Base-by-base conservation (phyloP, 352 stramenopile genomes). In the Phytophthora kernoviae region DNA sequence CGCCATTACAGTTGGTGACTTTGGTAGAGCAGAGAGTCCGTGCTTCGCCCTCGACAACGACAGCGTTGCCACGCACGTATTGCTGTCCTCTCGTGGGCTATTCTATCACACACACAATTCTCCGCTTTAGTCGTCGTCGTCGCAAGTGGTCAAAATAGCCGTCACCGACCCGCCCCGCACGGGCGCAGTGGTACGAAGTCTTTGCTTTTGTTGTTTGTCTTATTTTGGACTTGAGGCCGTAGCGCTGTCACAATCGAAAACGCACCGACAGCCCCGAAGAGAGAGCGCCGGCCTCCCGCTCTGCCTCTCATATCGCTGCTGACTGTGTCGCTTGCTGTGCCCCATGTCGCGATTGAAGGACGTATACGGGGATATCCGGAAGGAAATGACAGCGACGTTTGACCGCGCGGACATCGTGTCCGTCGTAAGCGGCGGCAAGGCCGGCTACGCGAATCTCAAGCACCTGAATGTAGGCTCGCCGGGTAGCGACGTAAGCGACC, bases 381-480 rank as follows among this genome's bases (percentile, higher is more conserved):
- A 91, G 73, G 84, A 93, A 62, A 91, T 93, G 81, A 86, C 62
- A 22, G 69, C 81, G 47, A 87, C 81, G 46, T 88, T 92, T 60
- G 81, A 91, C 24, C 66, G 78, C 54, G 52, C 59, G 3, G 81
- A 91, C 58, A 77, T 90, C 59, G 79, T 93, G 47, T 72, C 79
- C 37, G 81, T 82, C 49, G 77, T 88, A n/a, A 77, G 70, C 53
- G 73, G 81, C 36, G 77, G 76, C 58, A 91, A 90, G 64, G 79
- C 84, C 14, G 84, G 81, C 20, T 93, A 93, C 50, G 84, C 84
- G 5, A 93, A 93, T 54, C 79, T 93, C 43, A 91, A 91, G 58
- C 84, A 93, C 47, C 65, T 93, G 26, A 89, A 93, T 43, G 69
- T 90, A 24, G 84, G 84, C 43, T 91, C 81, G n/a, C 81, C 81